phyloP scores from a whole-genome alignment of 257 asterid genomes.

The Penstemon barbatus region DNA sequence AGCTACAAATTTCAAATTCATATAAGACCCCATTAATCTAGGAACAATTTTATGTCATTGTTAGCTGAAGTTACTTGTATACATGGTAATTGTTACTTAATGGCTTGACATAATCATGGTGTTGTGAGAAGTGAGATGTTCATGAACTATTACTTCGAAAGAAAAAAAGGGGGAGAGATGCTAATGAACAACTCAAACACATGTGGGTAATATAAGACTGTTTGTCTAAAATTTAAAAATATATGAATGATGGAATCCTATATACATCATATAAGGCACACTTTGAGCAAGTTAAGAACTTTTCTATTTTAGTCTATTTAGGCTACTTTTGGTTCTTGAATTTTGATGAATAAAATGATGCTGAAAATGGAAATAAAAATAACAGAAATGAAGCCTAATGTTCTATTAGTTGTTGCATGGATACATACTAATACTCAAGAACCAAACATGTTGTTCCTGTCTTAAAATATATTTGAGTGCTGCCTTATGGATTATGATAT shows the following conservation, averaged over 20 bases:
- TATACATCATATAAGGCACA: neutral
- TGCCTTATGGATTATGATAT: constrained; percentile 1
- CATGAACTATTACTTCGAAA: too few species aligned
- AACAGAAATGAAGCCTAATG: too few species aligned
- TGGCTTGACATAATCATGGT: neutral
- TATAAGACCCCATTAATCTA: neutral
- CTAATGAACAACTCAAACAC: neutral
- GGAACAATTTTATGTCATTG: neutral
- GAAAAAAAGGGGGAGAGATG: neutral
- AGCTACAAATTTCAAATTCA: neutral
- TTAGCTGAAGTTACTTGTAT: neutral
- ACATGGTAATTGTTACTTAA: neutral
- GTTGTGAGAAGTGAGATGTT: neutral
- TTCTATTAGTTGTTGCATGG: too few species aligned
- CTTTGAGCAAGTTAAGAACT: neutral
- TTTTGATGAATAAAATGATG: too few species aligned
- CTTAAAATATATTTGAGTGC: neutral
- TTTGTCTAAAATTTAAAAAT: neutral
- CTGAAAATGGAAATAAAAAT: too few species aligned
- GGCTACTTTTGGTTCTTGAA: neutral
- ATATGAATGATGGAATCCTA: neutral
- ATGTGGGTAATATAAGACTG: neutral
- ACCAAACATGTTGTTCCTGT: neutral
- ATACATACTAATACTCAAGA: too few species aligned
- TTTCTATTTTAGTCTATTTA: neutral